phyloP scores from a whole-genome alignment of 129 eudicot species.

The Lonicera japonica region DNA sequence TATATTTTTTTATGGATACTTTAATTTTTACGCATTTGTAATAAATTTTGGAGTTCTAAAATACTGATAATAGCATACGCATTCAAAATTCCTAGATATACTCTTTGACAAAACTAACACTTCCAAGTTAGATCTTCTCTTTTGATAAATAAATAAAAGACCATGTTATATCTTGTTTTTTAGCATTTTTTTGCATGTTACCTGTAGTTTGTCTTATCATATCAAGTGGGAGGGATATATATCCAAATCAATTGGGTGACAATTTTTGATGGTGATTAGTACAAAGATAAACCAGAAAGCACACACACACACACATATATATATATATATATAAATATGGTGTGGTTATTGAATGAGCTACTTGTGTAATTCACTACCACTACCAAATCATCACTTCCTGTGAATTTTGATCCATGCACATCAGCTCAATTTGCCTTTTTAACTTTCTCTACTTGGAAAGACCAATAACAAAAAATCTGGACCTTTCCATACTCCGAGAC shows the following conservation, averaged over 20 bases:
- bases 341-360: conserved; percentile 21
- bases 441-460: no score
- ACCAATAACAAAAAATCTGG: not conserved
- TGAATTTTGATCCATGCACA: not conserved
- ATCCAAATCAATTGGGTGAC: not conserved
- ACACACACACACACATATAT: no score
- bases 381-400: conserved; percentile 6
- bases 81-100: no score
- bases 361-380: conserved; percentile 20
- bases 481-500: not conserved
- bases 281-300: not conserved
- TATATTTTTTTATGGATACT: no score
- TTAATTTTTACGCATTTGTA: no score
- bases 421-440: not conserved
- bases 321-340: no score
- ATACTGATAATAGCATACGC: no score
- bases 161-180: not conserved
- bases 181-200: not conserved
- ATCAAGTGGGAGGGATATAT: not conserved
- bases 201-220: conserved; percentile 1
- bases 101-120: no score
- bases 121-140: no score
- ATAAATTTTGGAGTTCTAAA: no score
- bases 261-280: not conserved
- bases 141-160: no score